These are phyloP conservation scores for Talaromyces sp. DNA, from an alignment of 2,329 filamentous ascomycete genomes.

Conservation along the genomic window DNA sequence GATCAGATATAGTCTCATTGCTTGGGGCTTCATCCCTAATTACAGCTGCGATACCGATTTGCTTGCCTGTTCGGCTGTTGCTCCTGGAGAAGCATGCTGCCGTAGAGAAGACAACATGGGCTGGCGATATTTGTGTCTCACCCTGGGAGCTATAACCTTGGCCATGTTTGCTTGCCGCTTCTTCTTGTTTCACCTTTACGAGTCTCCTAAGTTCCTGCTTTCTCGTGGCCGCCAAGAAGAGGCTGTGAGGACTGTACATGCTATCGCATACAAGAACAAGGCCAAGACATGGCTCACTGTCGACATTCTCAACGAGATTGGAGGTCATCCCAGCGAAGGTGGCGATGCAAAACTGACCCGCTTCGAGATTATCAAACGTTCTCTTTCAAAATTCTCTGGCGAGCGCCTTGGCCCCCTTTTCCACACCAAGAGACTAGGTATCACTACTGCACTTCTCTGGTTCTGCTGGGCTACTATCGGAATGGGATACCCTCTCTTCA, in stretches of 20 bases:
- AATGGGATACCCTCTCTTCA: constrained; percentile 84
- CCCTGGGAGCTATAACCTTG: constrained; percentile 69
- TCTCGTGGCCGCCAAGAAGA: constrained; percentile 72
- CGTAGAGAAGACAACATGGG: constrained; percentile 58
- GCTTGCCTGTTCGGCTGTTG: constrained; percentile 29
- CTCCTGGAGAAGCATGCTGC: constrained; percentile 37
- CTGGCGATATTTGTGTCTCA: constrained; percentile 71
- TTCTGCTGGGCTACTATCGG: constrained; percentile 80
- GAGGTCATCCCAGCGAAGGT: constrained; percentile 46
- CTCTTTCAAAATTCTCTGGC: constrained; percentile 63
- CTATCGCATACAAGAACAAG: constrained; percentile 69
- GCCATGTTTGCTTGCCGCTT: constrained; percentile 75
- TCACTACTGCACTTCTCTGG: constrained; percentile 59
- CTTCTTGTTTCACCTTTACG: constrained; percentile 75
- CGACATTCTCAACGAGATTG: constrained; percentile 58
- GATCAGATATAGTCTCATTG: constrained; percentile 44
- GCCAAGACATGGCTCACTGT: constrained; percentile 71
- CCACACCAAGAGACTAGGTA: constrained; percentile 44
- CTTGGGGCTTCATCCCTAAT: constrained; percentile 71
- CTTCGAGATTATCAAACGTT: constrained; percentile 54
- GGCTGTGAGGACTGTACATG: constrained; percentile 75
- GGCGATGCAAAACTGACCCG: constrained; percentile 40
- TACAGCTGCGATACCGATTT: constrained; percentile 51
- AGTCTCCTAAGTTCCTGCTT: constrained; percentile 81
- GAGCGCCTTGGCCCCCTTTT: constrained; percentile 65